phyloP scores from a whole-genome alignment of 371 early-diverging fungal genomes.

The Mucor saturninus region DNA sequence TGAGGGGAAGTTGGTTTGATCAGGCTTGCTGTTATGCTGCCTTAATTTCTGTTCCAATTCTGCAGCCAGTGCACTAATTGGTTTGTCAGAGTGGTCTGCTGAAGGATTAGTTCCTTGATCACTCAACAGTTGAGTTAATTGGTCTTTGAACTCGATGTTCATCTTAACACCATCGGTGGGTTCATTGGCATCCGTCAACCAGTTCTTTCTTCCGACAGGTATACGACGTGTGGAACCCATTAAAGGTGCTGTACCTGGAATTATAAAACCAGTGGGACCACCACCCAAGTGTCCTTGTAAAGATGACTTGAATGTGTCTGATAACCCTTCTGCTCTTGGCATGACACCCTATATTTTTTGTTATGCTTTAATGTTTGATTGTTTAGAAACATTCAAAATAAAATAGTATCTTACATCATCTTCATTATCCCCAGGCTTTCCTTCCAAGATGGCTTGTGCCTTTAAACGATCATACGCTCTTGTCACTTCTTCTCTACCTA shows the following conservation, averaged over 20 bases:
- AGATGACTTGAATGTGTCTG: constrained; percentile 45
- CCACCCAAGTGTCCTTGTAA: constrained; percentile 41
- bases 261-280: constrained; percentile 42
- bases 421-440: constrained; percentile 32
- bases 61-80: constrained; percentile 45
- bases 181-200: constrained; percentile 13
- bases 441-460: constrained; percentile 53
- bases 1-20: not conserved
- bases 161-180: constrained; percentile 22
- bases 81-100: constrained; percentile 35
- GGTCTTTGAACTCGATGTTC: constrained; percentile 25
- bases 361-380: constrained; percentile 3
- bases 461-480: constrained; percentile 48
- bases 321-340: constrained; percentile 52
- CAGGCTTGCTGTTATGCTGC: constrained; percentile 12
- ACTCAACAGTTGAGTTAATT: constrained; percentile 19
- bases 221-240: constrained; percentile 47
- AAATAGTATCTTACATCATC: constrained; percentile 3
- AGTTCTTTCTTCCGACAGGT: constrained; percentile 27
- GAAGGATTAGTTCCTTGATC: not conserved
- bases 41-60: constrained; percentile 37
- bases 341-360: constrained; percentile 18
- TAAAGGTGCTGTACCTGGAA: constrained; percentile 51
- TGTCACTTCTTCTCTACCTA: constrained; percentile 38
- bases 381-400: not conserved